These are phyloP conservation scores for Zoysia matrella DNA, from an alignment of 202 grass and related monocot species.

Conservation along the genomic window DNA sequence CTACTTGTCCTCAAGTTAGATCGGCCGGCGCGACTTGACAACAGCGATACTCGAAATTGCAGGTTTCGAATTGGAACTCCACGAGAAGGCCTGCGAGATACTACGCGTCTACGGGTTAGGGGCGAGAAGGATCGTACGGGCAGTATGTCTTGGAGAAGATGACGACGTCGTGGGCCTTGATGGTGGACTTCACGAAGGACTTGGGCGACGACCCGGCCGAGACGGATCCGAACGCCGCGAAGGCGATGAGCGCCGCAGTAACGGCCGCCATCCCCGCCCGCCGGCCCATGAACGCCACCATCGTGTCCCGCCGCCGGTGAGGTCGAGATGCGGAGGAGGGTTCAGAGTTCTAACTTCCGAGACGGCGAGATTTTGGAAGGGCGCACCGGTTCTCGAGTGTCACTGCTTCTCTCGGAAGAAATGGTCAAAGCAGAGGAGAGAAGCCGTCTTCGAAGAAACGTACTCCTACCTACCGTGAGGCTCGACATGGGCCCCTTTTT, in stretches of 20 bases:
- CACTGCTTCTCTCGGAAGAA: neutral
- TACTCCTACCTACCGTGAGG: too few species aligned
- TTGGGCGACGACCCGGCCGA: conserved; percentile 49
- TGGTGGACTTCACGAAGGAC: conserved; percentile 77
- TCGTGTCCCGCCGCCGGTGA: conserved; percentile 27
- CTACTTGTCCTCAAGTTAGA: conserved; percentile 4
- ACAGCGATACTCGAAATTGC: neutral
- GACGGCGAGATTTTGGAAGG: conserved; percentile 5
- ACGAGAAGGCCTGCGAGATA: neutral
- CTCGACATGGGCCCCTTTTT: too few species aligned
- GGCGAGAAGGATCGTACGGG: conserved; percentile 58
- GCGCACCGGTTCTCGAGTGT: neutral
- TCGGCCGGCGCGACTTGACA: neutral
- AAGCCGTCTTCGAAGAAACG: too few species aligned
- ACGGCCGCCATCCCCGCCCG: conserved; percentile 49
- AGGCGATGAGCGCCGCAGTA: conserved; percentile 47
- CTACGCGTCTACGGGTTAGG: neutral
- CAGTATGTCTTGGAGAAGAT: conserved; percentile 99
- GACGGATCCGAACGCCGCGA: conserved; percentile 52
- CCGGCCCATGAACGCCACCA: conserved; percentile 43
- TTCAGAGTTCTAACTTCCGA: neutral
- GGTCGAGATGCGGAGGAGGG: conserved; percentile 26
- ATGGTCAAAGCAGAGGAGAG: too few species aligned
- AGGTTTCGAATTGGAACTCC: neutral
- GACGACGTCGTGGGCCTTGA: conserved; percentile 81